Base-by-base conservation (phyloP, 352 stramenopile genomes). In the Elongisporangium prolatum region DNA sequence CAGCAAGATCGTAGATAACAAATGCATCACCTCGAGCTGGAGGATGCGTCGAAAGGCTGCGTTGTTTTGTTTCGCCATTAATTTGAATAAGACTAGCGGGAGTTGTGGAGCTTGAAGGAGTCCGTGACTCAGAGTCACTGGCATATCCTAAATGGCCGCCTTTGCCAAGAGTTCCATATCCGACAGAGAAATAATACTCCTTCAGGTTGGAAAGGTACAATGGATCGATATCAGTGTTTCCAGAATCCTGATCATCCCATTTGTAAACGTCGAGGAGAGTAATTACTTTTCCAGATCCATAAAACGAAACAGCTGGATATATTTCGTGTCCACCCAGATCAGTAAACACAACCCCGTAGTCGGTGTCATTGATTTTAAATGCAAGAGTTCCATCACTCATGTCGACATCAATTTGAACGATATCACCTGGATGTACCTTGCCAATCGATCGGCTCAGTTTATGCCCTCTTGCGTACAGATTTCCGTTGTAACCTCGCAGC, bases 401-500 rank as follows among this genome's bases (percentile, higher is more conserved):
- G 60, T 97, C 87, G 54, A 97, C 74, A 57, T 96, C 84, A 51
- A 97, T 77, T 63, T 93, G 80, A 38, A 96, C 75, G 9, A 88
- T 79, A 61, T 97, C 89, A 16, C 89, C 89, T 20, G 89, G 88
- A 38, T 97, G 89, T 2, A 96, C 85, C 72, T 96, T 97, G 8
- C 84, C 80, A 28, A 96, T 94, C 1, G 82, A 89, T 28, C 81
- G 71, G 28, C 64, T 91, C 40, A 97, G 59, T 54, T 96, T 96
- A 60, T 93, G 82, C 3, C 90, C 90, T 25, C 89, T 86, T 16
- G 86, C 85, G 53, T 97, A 97, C 24, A 97, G 59, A 50, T 96
- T 95, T 21, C 90, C 90, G 47, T 97, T 97, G 69, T 97, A 97
- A 7, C 88, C 86, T 50, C 90, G 77, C 2, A 96, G 62, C 90